These are phyloP conservation scores for Candida buenavistaensis DNA, from an alignment of 1,139 yeast species.

Conservation along the genomic window DNA sequence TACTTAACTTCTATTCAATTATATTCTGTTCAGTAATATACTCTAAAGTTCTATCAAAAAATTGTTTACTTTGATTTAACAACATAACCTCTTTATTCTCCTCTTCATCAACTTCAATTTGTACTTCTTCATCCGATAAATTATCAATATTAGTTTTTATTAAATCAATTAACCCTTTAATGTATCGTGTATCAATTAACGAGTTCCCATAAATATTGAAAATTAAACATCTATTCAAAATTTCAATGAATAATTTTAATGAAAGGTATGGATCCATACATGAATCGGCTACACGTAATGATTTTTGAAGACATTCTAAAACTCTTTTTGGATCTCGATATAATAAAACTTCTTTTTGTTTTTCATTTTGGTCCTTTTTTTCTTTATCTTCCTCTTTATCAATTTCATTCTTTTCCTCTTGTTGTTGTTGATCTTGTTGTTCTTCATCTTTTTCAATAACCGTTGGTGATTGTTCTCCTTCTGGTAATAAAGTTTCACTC, in stretches of 20 bases:
- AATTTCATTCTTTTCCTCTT: slow-evolving; percentile 18
- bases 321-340: slow-evolving; percentile 45
- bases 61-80: not conserved
- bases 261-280: slow-evolving; percentile 84
- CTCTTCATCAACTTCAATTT: not conserved
- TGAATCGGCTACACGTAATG: slow-evolving; percentile 88
- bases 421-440: slow-evolving; percentile 24
- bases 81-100: slow-evolving; percentile 9
- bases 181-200: slow-evolving; percentile 67
- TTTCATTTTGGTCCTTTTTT: slow-evolving; percentile 13
- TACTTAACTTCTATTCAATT: not conserved
- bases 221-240: slow-evolving; percentile 79
- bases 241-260: slow-evolving; percentile 83
- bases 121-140: slow-evolving; percentile 35
- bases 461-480: slow-evolving; percentile 27
- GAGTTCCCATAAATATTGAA: slow-evolving; percentile 83
- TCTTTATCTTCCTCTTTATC: slow-evolving; percentile 10
- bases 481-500: slow-evolving; percentile 43
- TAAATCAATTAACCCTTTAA: slow-evolving; percentile 83
- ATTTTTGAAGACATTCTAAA: slow-evolving; percentile 54
- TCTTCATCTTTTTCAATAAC: slow-evolving; percentile 40
- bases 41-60: not conserved
- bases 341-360: slow-evolving; percentile 15
- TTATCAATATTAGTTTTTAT: slow-evolving; percentile 74
- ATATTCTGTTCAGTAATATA: not conserved